A percentile compares a stretch with the other conserved stretches of the same genome.
These are phyloP conservation scores for Pistacia atlantica DNA, from an alignment of 345 rosid genomes.

Conservation along the genomic window DNA sequence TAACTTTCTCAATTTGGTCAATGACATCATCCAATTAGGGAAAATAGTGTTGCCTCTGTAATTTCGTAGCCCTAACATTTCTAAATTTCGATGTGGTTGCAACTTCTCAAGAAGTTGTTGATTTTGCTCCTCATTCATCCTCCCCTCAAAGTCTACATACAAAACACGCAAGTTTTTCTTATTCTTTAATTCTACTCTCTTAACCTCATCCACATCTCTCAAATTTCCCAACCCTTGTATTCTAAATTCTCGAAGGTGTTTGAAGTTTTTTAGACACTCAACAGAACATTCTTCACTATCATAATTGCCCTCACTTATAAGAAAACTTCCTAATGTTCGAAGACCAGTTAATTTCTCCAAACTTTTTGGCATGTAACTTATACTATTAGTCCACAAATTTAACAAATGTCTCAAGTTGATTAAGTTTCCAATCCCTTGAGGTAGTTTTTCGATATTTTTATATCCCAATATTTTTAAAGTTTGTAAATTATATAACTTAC, in stretches of 20 bases:
- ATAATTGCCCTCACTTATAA: background rate
- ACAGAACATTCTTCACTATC: background rate
- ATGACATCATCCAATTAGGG: background rate
- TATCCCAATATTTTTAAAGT: background rate
- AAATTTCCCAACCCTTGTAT: background rate
- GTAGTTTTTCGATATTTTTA: background rate
- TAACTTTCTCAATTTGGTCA: background rate
- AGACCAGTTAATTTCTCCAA: background rate
- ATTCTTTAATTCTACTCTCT: background rate
- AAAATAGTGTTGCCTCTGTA: background rate
- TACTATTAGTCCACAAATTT: background rate
- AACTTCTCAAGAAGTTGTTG: background rate
- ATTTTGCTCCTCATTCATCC: background rate
- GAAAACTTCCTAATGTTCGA: background rate
- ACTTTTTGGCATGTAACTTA: background rate
- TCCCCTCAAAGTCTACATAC: background rate
- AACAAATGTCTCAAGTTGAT: background rate
- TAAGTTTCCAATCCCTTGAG: background rate
- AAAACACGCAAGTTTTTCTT: background rate
- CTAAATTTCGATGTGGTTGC: background rate
- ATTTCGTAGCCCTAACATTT: background rate
- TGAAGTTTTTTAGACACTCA: background rate
- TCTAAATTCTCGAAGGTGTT: background rate
- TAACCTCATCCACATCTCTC: background rate
- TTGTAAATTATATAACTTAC: background rate